Base-by-base conservation (phyloP, 306 rosid genomes). In the Lathyrus sativus region DNA sequence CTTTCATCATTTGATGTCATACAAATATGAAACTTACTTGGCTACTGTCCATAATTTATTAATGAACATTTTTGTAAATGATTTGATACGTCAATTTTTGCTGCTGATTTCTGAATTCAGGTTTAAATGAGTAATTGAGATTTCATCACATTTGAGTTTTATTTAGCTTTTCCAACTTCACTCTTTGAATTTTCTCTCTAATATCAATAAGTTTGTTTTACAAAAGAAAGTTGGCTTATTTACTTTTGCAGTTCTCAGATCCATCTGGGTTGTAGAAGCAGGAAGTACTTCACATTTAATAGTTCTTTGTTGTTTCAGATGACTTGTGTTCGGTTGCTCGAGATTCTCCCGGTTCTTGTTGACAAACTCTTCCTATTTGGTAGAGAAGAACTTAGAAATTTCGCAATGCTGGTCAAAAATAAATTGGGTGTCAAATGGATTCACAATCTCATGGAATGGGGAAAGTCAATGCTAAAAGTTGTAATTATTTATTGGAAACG, bases 311-410 rank as follows among this genome's bases (percentile, higher is more conserved):
- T 77, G 72, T 82, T 80, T 70, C 95, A 93, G 98, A 88, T 93
- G 96, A 86, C 98, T 67, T 93, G 98, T 76, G 89, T 93, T 65
- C 89, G 98, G 75, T 67, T 93, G 77, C 98, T 93, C 7, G 96
- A 93, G 90, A 78, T 88, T 80, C 83, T 93, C 65, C 98, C 98
- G 49, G 70, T 83, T 78, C 85, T 86, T 74, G 80, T 86, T 81
- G 78, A 85, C 76, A 79, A 71, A 77, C 74, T 84, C 35, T 65
- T 69, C 74, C 76, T 76, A 39, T 68, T 63, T 39, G 37, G 65
- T 50, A 56, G 75, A 54, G 73, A 75, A 72, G 71, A 62, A 65
- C 70, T 29, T 62, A 79, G 66, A 75, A 74, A 50, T 80, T 74
- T 76, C 74, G 69, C 70, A 68, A 60, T 71, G 80, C 67, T 66